A percentile compares a stretch with the other conserved stretches of the same genome.
phyloP scores from a whole-genome alignment of 169 alveolate genomes.

The Plasmodium relictum region DNA sequence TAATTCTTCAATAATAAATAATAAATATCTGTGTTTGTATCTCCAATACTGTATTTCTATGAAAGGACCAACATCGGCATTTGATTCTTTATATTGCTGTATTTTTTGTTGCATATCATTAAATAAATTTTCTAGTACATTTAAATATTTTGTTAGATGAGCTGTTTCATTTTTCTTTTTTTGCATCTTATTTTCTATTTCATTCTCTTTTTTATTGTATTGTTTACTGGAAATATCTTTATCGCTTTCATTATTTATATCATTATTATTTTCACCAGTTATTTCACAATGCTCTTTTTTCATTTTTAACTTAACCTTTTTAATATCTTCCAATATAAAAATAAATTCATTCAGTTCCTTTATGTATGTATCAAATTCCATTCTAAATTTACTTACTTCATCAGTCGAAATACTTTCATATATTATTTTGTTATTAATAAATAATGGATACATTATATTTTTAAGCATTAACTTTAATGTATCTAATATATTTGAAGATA shows the following conservation, averaged over 20 bases:
- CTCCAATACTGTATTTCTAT: constrained; percentile 78
- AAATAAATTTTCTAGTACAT: constrained; percentile 67
- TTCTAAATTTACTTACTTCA: constrained; percentile 58
- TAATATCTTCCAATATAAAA: constrained; percentile 65
- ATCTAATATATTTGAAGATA: constrained; percentile 74
- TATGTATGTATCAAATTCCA: constrained; percentile 76
- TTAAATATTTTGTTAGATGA: constrained; percentile 73
- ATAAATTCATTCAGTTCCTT: constrained; percentile 73
- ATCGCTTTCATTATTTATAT: constrained; percentile 1
- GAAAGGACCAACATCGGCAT: constrained; percentile 74
- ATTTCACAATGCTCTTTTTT: constrained; percentile 31
- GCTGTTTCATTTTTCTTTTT: constrained; percentile 65
- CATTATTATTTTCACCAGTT: constrained; percentile 18
- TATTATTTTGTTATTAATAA: constrained; percentile 53
- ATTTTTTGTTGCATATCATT: constrained; percentile 71
- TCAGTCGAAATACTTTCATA: constrained; percentile 33
- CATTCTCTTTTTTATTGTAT: constrained; percentile 16
- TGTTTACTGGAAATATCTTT: neutral
- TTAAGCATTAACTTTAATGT: constrained; percentile 71
- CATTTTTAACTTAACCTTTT: constrained; percentile 61
- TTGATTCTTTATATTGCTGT: constrained; percentile 60
- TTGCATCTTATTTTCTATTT: constrained; percentile 41
- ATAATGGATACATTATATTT: constrained; percentile 57
- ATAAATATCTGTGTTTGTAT: constrained; percentile 74
- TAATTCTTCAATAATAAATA: constrained; percentile 75